Percentiles rank a stretch among this genome's conserved stretches.
Conservation (phyloP, 257 asterid genomes). For the Solanum sparsipilum region DNA sequence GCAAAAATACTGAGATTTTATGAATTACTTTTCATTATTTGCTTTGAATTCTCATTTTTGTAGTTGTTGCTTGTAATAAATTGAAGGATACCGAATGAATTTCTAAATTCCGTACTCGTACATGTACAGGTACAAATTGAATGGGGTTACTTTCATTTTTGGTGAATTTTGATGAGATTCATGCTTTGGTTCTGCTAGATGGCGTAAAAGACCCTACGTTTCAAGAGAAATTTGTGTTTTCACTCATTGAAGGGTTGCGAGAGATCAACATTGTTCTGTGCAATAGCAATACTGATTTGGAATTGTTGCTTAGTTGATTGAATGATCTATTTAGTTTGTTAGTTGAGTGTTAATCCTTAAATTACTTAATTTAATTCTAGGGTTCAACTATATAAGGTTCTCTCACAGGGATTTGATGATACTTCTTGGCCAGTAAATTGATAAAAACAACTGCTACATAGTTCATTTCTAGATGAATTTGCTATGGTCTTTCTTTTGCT, state of each 20-base stretch:
- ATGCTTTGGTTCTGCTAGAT: conserved; percentile 21
- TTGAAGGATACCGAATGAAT: too few relatives aligned
- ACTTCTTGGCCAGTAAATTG: conserved; percentile 57
- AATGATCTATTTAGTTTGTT: not conserved
- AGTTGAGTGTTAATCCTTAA: not conserved
- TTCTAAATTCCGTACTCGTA: too few relatives aligned
- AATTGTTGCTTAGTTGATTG: not conserved
- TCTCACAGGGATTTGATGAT: conserved; percentile 76
- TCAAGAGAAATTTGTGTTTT: conserved; percentile 81
- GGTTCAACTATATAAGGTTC: conserved; percentile 71
- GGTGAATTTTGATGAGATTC: not conserved
- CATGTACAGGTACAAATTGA: conserved; percentile 55
- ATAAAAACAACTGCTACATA: not conserved
- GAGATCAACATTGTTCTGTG: conserved; percentile 60
- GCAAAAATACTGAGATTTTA: not conserved
- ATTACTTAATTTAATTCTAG: conserved; percentile 17
- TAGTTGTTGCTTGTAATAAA: conserved; percentile 76
- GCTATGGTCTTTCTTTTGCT: not conserved
- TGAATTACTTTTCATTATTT: not conserved
- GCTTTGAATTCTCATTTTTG: not conserved
- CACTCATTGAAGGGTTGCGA: conserved; percentile 72
- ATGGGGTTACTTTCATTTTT: not conserved
- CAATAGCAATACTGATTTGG: conserved; percentile 69
- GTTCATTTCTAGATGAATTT: not conserved
- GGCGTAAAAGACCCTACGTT: conserved; percentile 89